Percentiles rank a stretch among this genome's conserved stretches.
These are phyloP conservation scores for Allium fistulosum DNA, from an alignment of 106 monocot species.

Conservation along the genomic window DNA sequence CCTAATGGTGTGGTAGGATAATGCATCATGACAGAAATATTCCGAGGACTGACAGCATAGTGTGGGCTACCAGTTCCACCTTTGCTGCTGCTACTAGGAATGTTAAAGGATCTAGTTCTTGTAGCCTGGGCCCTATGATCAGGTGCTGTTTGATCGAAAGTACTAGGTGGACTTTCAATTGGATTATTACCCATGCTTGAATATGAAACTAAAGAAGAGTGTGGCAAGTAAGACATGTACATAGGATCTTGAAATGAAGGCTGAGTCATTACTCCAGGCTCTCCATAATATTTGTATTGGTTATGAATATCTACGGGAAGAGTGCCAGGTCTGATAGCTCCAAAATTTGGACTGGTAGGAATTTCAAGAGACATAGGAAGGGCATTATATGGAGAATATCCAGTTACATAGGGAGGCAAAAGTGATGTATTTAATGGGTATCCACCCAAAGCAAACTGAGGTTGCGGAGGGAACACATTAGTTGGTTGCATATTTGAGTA, in stretches of 20 bases:
- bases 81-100: conserved; percentile 15
- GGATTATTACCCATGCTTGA: conserved; percentile 18
- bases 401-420: conserved; percentile 44
- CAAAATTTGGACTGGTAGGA: conserved; percentile 30
- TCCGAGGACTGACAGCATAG: conserved; percentile 42
- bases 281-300: conserved; percentile 62
- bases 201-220: conserved; percentile 46
- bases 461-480: conserved; percentile 27
- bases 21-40: conserved; percentile 40
- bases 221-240: conserved; percentile 58
- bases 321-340: conserved; percentile 21
- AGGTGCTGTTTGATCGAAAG: conserved; percentile 34
- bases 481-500: conserved; percentile 50
- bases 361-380: conserved; percentile 48
- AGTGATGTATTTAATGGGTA: conserved; percentile 52
- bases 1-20: conserved; percentile 46
- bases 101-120: conserved; percentile 18
- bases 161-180: conserved; percentile 23
- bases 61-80: conserved; percentile 31
- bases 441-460: conserved; percentile 36
- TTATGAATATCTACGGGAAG: conserved; percentile 41
- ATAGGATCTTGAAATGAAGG: conserved; percentile 51
- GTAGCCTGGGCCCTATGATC: conserved; percentile 38
- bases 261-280: conserved; percentile 39
- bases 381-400: conserved; percentile 54